Percentiles rank a stretch among this genome's conserved stretches.
phyloP scores from a whole-genome alignment of 192 early-diverging fungal genomes.

The Coemansia brasiliensis region DNA sequence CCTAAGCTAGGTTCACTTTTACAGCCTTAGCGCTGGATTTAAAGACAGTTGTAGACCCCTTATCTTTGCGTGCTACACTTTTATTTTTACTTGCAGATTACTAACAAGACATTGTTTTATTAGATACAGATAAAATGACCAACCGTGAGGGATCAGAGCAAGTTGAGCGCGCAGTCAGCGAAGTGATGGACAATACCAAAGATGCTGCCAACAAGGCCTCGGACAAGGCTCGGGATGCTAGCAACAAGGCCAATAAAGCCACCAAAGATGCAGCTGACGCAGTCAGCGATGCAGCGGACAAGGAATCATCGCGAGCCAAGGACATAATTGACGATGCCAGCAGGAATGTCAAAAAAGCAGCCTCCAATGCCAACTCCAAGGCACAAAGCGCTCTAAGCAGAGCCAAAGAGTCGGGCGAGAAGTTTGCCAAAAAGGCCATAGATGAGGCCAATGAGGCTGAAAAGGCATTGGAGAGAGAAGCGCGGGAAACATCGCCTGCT shows the following conservation, averaged over 20 bases:
- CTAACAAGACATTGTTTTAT: background rate
- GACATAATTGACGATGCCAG: constrained; percentile 36
- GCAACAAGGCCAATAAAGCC: constrained; percentile 13
- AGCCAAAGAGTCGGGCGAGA: constrained; percentile 41
- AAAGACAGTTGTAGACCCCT: background rate
- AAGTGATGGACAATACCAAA: constrained; percentile 28
- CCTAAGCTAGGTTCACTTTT: too few species aligned
- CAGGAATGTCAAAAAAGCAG: constrained; percentile 45
- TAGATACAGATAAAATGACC: constrained; percentile 10
- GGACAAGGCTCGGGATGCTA: constrained; percentile 20
- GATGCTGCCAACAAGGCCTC: constrained; percentile 14
- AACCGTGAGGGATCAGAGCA: constrained; percentile 25
- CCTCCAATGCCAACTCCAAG: constrained; percentile 32
- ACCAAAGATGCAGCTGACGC: constrained; percentile 22
- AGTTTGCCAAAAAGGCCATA: constrained; percentile 33
- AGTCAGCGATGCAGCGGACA: constrained; percentile 21
- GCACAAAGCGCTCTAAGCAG: constrained; percentile 31
- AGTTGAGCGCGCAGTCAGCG: constrained; percentile 24
- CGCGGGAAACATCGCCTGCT: constrained; percentile 27
- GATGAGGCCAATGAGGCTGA: constrained; percentile 47
- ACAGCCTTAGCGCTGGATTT: too few species aligned
- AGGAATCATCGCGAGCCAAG: constrained; percentile 30
- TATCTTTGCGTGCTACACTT: background rate
- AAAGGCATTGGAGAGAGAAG: constrained; percentile 36
- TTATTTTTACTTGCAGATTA: background rate